A percentile compares a stretch with the other conserved stretches of the same genome.
phyloP scores from a whole-genome alignment of 108 stramenopile genomes.

The Pseudonitzschia delicatissima region DNA sequence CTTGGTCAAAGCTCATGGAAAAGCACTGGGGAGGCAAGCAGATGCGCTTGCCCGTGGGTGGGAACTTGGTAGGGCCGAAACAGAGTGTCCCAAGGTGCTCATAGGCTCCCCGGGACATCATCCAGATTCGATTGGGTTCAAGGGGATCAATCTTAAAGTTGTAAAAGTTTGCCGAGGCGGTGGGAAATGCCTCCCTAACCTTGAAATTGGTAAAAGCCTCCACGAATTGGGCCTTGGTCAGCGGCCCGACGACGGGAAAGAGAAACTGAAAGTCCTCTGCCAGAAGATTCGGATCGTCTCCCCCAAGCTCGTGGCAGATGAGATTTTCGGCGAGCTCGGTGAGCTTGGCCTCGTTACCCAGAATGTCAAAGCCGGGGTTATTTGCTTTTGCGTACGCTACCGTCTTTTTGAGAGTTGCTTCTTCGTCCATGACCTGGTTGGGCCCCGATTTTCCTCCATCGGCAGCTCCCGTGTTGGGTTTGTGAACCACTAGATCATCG shows the following conservation, averaged over 20 bases:
- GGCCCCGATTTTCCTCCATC: background rate
- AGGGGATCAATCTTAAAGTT: slow-evolving; percentile 70
- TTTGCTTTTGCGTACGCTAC: background rate
- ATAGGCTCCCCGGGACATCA: slow-evolving; percentile 43
- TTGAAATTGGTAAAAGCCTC: slow-evolving; percentile 50
- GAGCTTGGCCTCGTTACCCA: background rate
- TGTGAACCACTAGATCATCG: background rate
- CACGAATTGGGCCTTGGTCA: slow-evolving; percentile 52
- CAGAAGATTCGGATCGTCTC: background rate
- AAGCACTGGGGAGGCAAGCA: slow-evolving; percentile 43
- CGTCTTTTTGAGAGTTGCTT: background rate
- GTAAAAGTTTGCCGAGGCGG: slow-evolving; percentile 26
- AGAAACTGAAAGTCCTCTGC: slow-evolving; percentile 57
- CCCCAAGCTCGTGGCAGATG: slow-evolving; percentile 2
- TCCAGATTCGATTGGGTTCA: slow-evolving; percentile 71
- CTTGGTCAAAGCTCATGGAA: slow-evolving; percentile 38
- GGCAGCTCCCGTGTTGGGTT: background rate
- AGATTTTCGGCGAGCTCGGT: background rate
- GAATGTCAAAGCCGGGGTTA: background rate
- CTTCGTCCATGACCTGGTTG: slow-evolving; percentile 1
- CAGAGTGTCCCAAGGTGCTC: slow-evolving; percentile 37
- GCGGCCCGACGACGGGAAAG: slow-evolving; percentile 71
- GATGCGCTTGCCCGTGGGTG: slow-evolving; percentile 22
- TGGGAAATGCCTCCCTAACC: slow-evolving; percentile 55
- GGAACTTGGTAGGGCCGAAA: slow-evolving; percentile 33